Evolutionary conservation across 495 filamentous ascomycete species (phyloP).

Genomic region (Xylaria longipes): DNA sequence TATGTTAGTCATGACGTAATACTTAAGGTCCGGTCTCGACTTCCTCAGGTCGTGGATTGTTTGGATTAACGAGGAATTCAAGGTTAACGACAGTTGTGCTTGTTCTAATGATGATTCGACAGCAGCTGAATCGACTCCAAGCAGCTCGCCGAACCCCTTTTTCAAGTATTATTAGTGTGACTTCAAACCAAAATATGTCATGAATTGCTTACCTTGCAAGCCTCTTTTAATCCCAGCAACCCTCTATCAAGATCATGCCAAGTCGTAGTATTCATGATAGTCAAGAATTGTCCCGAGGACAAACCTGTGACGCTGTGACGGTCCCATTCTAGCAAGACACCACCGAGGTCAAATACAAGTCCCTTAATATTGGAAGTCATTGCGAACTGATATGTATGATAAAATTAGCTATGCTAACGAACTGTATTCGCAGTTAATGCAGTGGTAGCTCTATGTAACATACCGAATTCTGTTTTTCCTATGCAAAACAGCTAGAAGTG

Average conservation of each 20-base stretch:
- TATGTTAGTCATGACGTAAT: background rate
- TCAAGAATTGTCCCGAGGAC: background rate
- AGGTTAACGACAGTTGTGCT: background rate
- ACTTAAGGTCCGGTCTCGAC: background rate
- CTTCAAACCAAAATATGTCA: no score
- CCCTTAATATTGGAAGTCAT: background rate
- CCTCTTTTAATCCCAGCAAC: background rate
- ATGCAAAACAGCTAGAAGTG: no score
- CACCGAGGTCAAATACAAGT: background rate
- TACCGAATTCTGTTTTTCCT: no score
- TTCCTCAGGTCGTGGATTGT: background rate
- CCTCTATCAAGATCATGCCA: background rate
- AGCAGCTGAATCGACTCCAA: background rate
- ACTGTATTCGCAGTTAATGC: no score
- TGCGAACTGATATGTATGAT: no score
- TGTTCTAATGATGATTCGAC: background rate
- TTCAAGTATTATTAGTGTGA: no score
- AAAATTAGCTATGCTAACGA: no score
- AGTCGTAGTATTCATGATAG: background rate
- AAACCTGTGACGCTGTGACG: background rate
- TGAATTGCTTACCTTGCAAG: background rate
- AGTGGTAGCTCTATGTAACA: no score
- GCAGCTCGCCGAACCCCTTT: background rate
- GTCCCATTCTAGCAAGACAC: background rate
- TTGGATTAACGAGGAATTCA: background rate